Conservation (phyloP, 768 basidiomycete genomes). For the Inosperma sp. region DNA sequence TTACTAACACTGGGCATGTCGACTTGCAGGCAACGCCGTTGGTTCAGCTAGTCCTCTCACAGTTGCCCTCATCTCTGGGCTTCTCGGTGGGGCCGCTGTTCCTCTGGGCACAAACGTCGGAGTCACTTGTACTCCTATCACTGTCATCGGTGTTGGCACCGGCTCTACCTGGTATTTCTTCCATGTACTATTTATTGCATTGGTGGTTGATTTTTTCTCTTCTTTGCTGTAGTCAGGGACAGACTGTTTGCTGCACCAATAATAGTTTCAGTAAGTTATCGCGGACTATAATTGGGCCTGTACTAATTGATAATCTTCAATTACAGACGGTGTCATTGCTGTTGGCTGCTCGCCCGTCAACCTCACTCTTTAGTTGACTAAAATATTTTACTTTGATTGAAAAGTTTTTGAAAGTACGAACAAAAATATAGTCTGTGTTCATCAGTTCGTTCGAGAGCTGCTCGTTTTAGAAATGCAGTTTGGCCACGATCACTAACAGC, state of each 20-base stretch:
- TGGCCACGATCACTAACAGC: too few relatives aligned
- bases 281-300: constrained; percentile 8
- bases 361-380: too few relatives aligned
- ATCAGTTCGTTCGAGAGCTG: too few relatives aligned
- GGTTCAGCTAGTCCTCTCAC: too few relatives aligned
- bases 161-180: constrained; percentile 13
- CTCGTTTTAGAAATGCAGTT: too few relatives aligned
- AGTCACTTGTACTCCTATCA: constrained; percentile 19
- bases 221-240: constrained; percentile 13
- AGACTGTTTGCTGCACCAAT: constrained; percentile 37
- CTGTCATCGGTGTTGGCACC: constrained; percentile 14
- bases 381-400: too few relatives aligned
- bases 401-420: too few relatives aligned
- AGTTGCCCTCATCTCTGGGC: too few relatives aligned
- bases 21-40: too few relatives aligned
- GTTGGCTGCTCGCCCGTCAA: constrained; percentile 38
- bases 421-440: too few relatives aligned
- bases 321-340: constrained; percentile 31
- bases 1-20: too few relatives aligned
- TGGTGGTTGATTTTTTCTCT: neutral
- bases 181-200: neutral
- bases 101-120: constrained; percentile 18
- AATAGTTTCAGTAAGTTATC: constrained; percentile 26
- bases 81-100: too few relatives aligned
- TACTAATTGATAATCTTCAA: neutral